phyloP scores from a whole-genome alignment of 306 rosid genomes.

The Geum urbanum region DNA sequence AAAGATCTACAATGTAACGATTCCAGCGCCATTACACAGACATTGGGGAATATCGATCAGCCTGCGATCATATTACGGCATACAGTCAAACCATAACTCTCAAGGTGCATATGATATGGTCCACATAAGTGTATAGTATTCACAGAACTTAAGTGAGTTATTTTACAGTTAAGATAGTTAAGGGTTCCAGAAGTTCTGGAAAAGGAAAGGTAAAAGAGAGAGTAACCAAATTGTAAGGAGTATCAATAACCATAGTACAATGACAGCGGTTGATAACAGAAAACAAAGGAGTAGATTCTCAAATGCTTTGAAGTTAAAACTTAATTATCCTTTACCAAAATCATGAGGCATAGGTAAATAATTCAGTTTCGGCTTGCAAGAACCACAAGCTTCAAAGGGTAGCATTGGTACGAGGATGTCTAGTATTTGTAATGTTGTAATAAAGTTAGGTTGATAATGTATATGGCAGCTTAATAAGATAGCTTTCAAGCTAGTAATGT shows the following conservation, averaged over 20 bases:
- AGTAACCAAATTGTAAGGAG: neutral
- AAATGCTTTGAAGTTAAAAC: neutral
- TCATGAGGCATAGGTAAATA: neutral
- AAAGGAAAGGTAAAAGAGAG: neutral
- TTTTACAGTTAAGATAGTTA: neutral
- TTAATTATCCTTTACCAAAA: neutral
- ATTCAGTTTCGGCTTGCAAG: neutral
- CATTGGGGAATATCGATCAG: conserved; percentile 51
- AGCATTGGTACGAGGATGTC: neutral
- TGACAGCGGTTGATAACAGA: neutral
- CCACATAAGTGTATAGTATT: conserved; percentile 19
- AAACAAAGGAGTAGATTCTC: neutral
- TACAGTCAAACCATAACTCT: conserved; percentile 60
- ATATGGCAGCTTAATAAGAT: no score
- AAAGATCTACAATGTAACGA: conserved; percentile 44
- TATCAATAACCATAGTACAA: neutral
- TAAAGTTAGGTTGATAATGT: no score
- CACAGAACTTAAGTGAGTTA: conserved; percentile 1
- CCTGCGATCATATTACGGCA: conserved; percentile 93
- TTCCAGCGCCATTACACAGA: conserved; percentile 54
- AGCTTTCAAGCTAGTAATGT: no score
- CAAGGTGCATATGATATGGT: conserved; percentile 28
- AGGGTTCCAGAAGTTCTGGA: neutral
- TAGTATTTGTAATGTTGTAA: neutral
- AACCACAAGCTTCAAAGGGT: neutral